Conservation (phyloP, 768 basidiomycete species). For the Candolleomyces eurysporus region DNA sequence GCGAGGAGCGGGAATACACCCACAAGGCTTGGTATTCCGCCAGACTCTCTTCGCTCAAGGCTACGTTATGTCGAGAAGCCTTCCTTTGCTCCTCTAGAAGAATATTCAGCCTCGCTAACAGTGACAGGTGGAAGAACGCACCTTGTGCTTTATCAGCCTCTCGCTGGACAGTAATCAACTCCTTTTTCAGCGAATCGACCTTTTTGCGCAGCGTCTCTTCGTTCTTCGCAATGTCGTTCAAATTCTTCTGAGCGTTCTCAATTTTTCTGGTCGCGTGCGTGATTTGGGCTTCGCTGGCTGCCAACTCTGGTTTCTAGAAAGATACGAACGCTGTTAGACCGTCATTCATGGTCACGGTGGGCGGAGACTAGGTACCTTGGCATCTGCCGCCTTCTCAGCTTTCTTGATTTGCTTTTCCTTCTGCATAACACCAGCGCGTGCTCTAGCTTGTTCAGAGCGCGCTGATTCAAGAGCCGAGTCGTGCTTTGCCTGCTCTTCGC, state of each 20-base stretch:
- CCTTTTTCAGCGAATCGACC: constrained; percentile 56
- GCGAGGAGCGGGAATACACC: constrained; percentile 19
- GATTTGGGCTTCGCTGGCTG: constrained; percentile 84
- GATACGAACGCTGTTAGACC: neutral
- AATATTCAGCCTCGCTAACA: neutral
- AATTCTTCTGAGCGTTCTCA: constrained; percentile 62
- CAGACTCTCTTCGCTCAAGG: constrained; percentile 79
- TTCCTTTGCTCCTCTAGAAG: constrained; percentile 68
- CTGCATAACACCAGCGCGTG: constrained; percentile 71
- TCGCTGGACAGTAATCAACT: constrained; percentile 62
- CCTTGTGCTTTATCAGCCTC: constrained; percentile 82
- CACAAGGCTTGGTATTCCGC: constrained; percentile 85
- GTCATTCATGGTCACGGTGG: neutral
- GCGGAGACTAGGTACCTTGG: constrained; percentile 51
- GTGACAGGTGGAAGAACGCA: constrained; percentile 25
- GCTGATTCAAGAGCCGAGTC: constrained; percentile 73
- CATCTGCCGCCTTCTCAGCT: constrained; percentile 85
- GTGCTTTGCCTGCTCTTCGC: constrained; percentile 65
- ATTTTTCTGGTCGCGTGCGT: constrained; percentile 79
- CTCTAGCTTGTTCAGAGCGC: constrained; percentile 77
- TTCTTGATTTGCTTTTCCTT: constrained; percentile 88
- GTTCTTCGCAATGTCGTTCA: constrained; percentile 62
- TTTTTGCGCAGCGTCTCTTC: constrained; percentile 43
- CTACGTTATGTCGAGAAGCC: constrained; percentile 70
- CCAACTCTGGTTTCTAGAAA: constrained; percentile 76